phyloP scores from a whole-genome alignment of 768 basidiomycete genomes.

The Lentinula edodes region DNA sequence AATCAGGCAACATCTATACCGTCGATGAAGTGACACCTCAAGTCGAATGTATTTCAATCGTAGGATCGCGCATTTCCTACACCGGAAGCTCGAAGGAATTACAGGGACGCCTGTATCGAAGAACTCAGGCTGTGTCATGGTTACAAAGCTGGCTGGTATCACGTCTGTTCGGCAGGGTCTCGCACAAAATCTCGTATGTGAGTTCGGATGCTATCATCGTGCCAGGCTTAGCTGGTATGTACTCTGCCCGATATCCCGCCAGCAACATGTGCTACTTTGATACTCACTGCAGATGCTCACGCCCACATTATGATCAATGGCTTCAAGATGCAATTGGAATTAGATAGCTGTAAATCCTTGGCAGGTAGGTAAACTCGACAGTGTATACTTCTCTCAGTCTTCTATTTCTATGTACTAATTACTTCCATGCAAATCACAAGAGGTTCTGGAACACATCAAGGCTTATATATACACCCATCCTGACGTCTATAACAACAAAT shows the following conservation, averaged over 20 bases:
- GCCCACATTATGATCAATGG: slow-evolving; percentile 77
- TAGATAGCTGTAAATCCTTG: slow-evolving; percentile 53
- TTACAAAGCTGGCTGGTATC: neutral
- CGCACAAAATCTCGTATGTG: slow-evolving; percentile 9
- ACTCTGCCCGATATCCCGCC: neutral
- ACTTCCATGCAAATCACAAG: slow-evolving; percentile 24
- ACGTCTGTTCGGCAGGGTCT: slow-evolving; percentile 8
- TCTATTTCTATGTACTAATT: neutral
- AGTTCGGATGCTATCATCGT: slow-evolving; percentile 44
- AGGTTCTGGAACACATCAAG: slow-evolving; percentile 58
- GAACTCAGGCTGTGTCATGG: neutral
- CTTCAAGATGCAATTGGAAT: slow-evolving; percentile 57
- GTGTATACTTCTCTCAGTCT: too few species aligned
- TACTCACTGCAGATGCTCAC: slow-evolving; percentile 55
- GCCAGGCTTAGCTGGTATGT: slow-evolving; percentile 67
- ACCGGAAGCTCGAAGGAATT: slow-evolving; percentile 31
- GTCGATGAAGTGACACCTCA: slow-evolving; percentile 48
- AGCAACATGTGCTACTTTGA: neutral
- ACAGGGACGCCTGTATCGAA: neutral
- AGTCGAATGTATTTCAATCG: slow-evolving; percentile 60
- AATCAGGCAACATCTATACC: slow-evolving; percentile 54
- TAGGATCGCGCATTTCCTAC: slow-evolving; percentile 38
- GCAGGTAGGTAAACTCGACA: slow-evolving; percentile 35
- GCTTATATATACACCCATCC: slow-evolving; percentile 53
- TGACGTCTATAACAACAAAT: slow-evolving; percentile 44